Conservation (phyloP, 2,329 filamentous ascomycete species). For the Uncinocarpus reesii region DNA sequence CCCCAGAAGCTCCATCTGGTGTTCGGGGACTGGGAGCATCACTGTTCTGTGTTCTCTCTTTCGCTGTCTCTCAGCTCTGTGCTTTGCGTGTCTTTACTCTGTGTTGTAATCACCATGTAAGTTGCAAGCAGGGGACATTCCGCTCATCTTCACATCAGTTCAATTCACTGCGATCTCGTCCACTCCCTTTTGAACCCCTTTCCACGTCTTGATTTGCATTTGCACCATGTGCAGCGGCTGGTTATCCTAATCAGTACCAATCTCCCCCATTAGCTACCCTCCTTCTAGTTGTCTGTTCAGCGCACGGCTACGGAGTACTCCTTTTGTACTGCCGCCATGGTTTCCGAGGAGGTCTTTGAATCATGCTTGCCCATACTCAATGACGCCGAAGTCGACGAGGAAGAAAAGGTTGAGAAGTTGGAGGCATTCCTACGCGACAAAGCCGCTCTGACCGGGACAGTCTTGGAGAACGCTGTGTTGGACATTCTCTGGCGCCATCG, state of each 20-base stretch:
- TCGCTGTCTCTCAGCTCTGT: neutral
- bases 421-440: conserved; percentile 75
- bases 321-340: conserved; percentile 49
- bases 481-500: conserved; percentile 68
- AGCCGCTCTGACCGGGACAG: conserved; percentile 61
- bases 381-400: conserved; percentile 72
- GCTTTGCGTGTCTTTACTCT: neutral
- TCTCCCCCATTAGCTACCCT: neutral
- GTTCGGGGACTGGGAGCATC: neutral
- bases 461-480: conserved; percentile 80
- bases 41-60: neutral
- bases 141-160: neutral
- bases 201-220: neutral
- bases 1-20: neutral
- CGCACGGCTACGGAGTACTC: conserved; percentile 10
- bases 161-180: neutral
- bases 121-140: conserved; percentile 4
- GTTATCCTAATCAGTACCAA: conserved; percentile 1
- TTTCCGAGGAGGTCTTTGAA: conserved; percentile 86
- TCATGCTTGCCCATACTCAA: conserved; percentile 81
- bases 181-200: neutral
- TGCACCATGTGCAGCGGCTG: neutral
- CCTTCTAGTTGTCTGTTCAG: neutral
- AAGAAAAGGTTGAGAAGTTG: conserved; percentile 87
- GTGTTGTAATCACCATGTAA: conserved; percentile 7